Evolutionary conservation across 2,329 filamentous ascomycete genomes (phyloP).

Genomic region (Penicillium hesseltinei): DNA sequence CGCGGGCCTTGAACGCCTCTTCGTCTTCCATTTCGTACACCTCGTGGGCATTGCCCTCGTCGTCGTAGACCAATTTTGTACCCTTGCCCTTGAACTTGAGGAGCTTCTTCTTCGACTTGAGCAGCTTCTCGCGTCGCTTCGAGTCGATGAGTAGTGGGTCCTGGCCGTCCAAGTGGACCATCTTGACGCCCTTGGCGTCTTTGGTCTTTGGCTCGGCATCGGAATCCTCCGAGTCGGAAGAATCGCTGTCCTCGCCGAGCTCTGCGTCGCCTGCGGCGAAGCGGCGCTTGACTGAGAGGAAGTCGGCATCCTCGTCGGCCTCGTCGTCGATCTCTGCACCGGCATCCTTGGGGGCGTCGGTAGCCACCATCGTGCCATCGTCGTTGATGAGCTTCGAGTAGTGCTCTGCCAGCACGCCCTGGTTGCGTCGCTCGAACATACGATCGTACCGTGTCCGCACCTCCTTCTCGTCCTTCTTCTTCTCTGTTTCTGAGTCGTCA

Average conservation of each 20-base stretch:
- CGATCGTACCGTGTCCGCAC: slow-evolving; percentile 94
- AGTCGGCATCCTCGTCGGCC: slow-evolving; percentile 71
- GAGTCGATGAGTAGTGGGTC: slow-evolving; percentile 83
- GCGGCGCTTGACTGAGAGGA: slow-evolving; percentile 86
- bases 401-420: slow-evolving; percentile 91
- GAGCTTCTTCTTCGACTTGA: slow-evolving; percentile 91
- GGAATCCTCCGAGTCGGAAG: slow-evolving; percentile 42
- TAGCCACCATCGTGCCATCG: slow-evolving; percentile 48
- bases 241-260: slow-evolving; percentile 31
- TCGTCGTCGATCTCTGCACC: slow-evolving; percentile 44
- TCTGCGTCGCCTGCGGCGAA: slow-evolving; percentile 68
- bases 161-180: slow-evolving; percentile 56
- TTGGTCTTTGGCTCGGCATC: slow-evolving; percentile 26
- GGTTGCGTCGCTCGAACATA: slow-evolving; percentile 97
- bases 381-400: slow-evolving; percentile 80
- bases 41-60: slow-evolving; percentile 80
- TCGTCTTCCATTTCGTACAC: slow-evolving; percentile 88
- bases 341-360: slow-evolving; percentile 14
- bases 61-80: slow-evolving; percentile 84
- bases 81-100: slow-evolving; percentile 86
- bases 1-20: slow-evolving; percentile 71
- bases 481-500: slow-evolving; percentile 50
- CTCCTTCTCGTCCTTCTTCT: slow-evolving; percentile 56
- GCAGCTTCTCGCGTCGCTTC: slow-evolving; percentile 91
- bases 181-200: slow-evolving; percentile 43